Percentiles rank a stretch among this genome's conserved stretches.
phyloP scores from a whole-genome alignment of 108 stramenopile genomes.

The Cyclotella kingstonii region DNA sequence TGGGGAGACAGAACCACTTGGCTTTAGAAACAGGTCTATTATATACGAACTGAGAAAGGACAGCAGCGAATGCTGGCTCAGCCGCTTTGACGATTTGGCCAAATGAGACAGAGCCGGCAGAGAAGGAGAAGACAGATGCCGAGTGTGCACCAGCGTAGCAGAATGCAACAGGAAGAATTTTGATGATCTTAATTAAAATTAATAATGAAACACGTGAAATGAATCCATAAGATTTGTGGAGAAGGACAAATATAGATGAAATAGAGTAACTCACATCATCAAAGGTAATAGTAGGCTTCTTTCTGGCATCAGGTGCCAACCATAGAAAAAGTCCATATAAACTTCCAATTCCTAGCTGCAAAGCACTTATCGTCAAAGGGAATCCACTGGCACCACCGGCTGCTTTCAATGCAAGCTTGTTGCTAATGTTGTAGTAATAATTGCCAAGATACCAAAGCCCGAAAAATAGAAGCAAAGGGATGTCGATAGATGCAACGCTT shows the following conservation, averaged over 20 bases:
- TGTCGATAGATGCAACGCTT: conserved; percentile 5
- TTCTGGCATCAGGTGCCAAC: conserved; percentile 57
- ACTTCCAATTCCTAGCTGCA: conserved; percentile 58
- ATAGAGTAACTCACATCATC: conserved; percentile 34
- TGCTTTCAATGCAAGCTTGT: conserved; percentile 62
- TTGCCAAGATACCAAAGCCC: conserved; percentile 69
- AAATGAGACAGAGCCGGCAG: conserved; percentile 60
- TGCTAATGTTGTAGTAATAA: conserved; percentile 71
- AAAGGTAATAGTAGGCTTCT: conserved; percentile 38
- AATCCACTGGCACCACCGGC: conserved; percentile 54
- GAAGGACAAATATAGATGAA: neutral
- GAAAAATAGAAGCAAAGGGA: conserved; percentile 53
- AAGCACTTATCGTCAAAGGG: conserved; percentile 51
- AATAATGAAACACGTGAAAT: neutral
- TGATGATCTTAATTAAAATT: conserved; percentile 31
- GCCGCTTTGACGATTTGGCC: conserved; percentile 73
- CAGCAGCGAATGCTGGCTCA: conserved; percentile 66
- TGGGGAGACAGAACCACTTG: conserved; percentile 64
- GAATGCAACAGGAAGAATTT: conserved; percentile 63
- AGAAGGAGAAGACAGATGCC: conserved; percentile 60
- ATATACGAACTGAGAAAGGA: conserved; percentile 60
- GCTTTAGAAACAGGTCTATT: conserved; percentile 53
- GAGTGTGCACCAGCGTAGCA: conserved; percentile 61
- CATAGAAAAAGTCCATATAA: conserved; percentile 62
- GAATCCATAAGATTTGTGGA: neutral